Conservation (phyloP, 805 yeast genomes). For the Starmerella geochares region DNA sequence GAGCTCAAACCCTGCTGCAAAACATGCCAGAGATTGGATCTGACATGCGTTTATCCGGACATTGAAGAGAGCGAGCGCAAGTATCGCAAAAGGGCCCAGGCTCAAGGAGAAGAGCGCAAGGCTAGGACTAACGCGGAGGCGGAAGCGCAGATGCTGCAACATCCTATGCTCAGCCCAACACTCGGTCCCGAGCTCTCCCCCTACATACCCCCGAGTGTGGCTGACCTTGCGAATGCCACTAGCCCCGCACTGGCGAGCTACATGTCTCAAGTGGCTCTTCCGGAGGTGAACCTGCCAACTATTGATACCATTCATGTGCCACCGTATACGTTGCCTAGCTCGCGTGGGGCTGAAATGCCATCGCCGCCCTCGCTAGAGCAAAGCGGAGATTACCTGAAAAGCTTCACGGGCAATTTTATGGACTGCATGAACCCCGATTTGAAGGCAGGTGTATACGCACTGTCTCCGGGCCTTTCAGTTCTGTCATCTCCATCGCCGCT, state of each 20-base stretch:
- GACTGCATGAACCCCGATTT: neutral
- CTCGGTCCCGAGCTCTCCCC: too few relatives aligned
- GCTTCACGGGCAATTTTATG: neutral
- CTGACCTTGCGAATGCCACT: too few relatives aligned
- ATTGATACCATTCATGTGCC: too few relatives aligned
- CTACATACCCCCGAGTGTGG: too few relatives aligned
- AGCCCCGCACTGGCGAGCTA: too few relatives aligned
- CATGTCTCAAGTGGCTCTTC: too few relatives aligned
- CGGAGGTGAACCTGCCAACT: too few relatives aligned
- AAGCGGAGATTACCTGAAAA: neutral
- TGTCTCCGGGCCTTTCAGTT: neutral
- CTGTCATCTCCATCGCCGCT: neutral
- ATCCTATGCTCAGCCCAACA: too few relatives aligned
- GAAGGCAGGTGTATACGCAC: too few relatives aligned
- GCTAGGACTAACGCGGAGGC: neutral
- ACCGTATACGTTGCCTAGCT: neutral
- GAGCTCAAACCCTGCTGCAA: constrained; percentile 57
- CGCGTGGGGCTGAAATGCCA: neutral
- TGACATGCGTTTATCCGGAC: constrained; percentile 62
- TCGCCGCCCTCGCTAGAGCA: neutral
- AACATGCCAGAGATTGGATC: constrained; percentile 55
- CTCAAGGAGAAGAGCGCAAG: neutral
- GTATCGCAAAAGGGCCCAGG: neutral
- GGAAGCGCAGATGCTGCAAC: neutral
- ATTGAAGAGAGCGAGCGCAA: neutral